Evolutionary conservation across 1,284 basidiomycete genomes (phyloP).

Genomic region (Boletellus sp.): DNA sequence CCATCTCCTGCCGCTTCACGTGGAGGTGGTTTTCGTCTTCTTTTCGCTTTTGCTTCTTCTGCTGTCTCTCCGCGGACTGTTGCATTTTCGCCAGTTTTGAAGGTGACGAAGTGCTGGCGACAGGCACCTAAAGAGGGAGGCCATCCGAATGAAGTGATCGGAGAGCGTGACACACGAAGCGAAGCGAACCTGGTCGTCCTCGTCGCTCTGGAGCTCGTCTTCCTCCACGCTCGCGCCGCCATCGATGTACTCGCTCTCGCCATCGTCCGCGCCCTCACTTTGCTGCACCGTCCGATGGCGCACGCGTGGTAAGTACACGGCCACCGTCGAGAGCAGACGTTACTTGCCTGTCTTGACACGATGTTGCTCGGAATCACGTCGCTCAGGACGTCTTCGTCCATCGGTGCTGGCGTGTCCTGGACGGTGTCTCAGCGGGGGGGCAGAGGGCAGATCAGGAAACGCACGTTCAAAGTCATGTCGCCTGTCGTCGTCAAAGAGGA

Average conservation of each 20-base stretch:
- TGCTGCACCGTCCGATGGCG: slow-evolving; percentile 39
- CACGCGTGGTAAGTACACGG: slow-evolving; percentile 12
- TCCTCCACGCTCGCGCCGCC: slow-evolving; percentile 49
- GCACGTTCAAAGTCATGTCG: slow-evolving; percentile 20
- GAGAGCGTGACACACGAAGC: slow-evolving; percentile 7
- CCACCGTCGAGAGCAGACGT: not conserved
- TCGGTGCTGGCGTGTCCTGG: slow-evolving; percentile 20
- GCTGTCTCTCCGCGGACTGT: slow-evolving; percentile 39
- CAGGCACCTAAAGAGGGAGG: slow-evolving; percentile 22
- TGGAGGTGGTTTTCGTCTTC: slow-evolving; percentile 67
- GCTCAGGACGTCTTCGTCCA: slow-evolving; percentile 76
- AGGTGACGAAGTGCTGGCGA: slow-evolving; percentile 36
- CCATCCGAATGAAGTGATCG: slow-evolving; percentile 3
- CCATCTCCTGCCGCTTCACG: slow-evolving; percentile 71
- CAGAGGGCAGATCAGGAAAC: slow-evolving; percentile 4
- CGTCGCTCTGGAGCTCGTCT: slow-evolving; percentile 63
- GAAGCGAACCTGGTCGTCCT: slow-evolving; percentile 41
- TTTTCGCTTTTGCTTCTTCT: slow-evolving; percentile 64
- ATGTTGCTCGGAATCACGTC: slow-evolving; percentile 81
- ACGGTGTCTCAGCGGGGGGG: not conserved
- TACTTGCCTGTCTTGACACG: slow-evolving; percentile 70
- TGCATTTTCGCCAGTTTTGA: slow-evolving; percentile 39
- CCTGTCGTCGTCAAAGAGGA: slow-evolving; percentile 19
- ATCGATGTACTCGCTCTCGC: slow-evolving; percentile 63
- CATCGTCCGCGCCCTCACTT: slow-evolving; percentile 61